Evolutionary conservation across 2,329 filamentous ascomycete genomes (phyloP).

Genomic region (Cladosporium cucumerinum): DNA sequence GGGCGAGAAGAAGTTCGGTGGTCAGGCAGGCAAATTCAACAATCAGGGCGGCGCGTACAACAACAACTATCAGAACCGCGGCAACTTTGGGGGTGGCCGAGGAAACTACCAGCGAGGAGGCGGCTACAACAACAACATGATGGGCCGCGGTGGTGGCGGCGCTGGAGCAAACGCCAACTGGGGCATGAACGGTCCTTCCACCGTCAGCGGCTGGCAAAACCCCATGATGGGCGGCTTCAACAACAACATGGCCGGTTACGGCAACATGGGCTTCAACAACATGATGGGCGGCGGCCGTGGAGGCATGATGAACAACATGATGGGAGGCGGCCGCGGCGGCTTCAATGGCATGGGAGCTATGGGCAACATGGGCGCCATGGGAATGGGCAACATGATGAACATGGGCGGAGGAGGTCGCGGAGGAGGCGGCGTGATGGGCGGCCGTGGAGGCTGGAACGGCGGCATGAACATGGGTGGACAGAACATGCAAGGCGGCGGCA

Average conservation of each 20-base stretch:
- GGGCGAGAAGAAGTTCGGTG: constrained; percentile 36
- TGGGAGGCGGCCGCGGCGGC: constrained; percentile 41
- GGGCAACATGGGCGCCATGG: constrained; percentile 34
- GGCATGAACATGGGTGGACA: constrained; percentile 39
- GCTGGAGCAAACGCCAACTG: constrained; percentile 16
- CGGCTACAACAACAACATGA: constrained; percentile 18
- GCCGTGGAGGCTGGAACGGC: constrained; percentile 30
- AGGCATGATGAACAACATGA: constrained; percentile 33
- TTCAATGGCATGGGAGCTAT: constrained; percentile 42
- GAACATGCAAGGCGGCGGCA: constrained; percentile 44
- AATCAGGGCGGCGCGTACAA: constrained; percentile 39
- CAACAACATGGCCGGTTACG: constrained; percentile 20
- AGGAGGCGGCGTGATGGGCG: constrained; percentile 47
- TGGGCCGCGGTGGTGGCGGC: constrained; percentile 13
- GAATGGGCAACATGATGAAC: constrained; percentile 22
- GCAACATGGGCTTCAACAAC: constrained; percentile 34
- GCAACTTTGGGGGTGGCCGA: constrained; percentile 23
- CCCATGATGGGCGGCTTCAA: constrained; percentile 24
- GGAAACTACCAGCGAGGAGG: constrained; percentile 22
- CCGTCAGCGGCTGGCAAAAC: constrained; percentile 17
- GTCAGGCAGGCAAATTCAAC: constrained; percentile 49
- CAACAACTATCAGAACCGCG: constrained; percentile 33
- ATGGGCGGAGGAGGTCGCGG: constrained; percentile 40
- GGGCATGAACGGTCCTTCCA: constrained; percentile 24
- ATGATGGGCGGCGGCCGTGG: constrained; percentile 27